Evolutionary conservation across 495 filamentous ascomycete genomes (phyloP).

Genomic region (Tuber calosporum): DNA sequence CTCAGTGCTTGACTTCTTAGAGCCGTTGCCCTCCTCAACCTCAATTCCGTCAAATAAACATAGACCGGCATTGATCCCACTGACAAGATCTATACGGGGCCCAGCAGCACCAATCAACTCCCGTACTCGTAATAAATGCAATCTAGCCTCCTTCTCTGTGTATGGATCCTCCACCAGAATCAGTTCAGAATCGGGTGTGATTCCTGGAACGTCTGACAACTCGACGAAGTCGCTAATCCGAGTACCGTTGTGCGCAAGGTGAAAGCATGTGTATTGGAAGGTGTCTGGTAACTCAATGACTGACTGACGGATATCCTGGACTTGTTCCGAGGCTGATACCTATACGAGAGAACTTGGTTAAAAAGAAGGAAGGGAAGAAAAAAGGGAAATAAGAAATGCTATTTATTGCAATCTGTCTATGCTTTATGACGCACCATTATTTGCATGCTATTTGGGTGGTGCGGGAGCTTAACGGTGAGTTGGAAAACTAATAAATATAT

Average conservation of each 20-base stretch:
- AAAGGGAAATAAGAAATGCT: constrained; percentile 10
- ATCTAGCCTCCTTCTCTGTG: constrained; percentile 94
- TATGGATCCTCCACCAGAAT: constrained; percentile 89
- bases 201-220: constrained; percentile 79
- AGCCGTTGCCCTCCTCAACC: constrained; percentile 46
- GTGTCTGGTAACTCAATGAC: constrained; percentile 89
- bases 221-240: constrained; percentile 93
- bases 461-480: constrained; percentile 75
- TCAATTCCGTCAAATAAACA: constrained; percentile 75
- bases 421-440: constrained; percentile 60
- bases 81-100: constrained; percentile 76
- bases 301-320: constrained; percentile 95
- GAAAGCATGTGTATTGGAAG: constrained; percentile 97
- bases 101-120: constrained; percentile 89
- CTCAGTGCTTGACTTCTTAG: constrained; percentile 48
- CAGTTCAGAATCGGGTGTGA: constrained; percentile 66
- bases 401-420: constrained; percentile 3
- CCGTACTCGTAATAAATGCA: constrained; percentile 82
- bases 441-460: constrained; percentile 68
- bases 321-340: constrained; percentile 89
- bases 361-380: constrained; percentile 30
- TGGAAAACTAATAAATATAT: constrained; percentile 53
- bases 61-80: constrained; percentile 77
- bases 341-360: constrained; percentile 43
- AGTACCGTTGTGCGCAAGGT: constrained; percentile 76